phyloP scores from a whole-genome alignment of 139 green algal species.

The Picochlorum costavermella region DNA sequence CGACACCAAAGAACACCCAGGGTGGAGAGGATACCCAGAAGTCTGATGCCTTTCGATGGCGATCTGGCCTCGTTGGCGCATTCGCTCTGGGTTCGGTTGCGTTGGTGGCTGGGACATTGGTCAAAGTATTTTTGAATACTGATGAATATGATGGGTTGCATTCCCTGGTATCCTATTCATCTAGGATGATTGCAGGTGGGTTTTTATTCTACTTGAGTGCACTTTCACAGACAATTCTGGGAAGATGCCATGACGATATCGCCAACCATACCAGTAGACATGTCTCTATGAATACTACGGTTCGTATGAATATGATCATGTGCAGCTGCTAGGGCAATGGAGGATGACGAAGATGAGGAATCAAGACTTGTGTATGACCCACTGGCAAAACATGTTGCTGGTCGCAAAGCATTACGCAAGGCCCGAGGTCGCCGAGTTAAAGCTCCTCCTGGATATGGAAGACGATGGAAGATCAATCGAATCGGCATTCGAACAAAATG shows the following conservation, averaged over 20 bases:
- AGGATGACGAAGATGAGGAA: constrained; percentile 10
- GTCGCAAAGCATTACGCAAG: neutral
- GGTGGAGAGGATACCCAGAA: too few relatives aligned
- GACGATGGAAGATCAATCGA: constrained; percentile 1
- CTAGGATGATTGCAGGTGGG: constrained; percentile 17
- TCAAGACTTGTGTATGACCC: constrained; percentile 10
- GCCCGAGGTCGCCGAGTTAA: neutral
- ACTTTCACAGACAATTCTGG: too few relatives aligned
- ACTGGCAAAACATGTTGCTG: constrained; percentile 12
- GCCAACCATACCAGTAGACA: neutral
- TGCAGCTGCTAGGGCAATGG: constrained; percentile 22
- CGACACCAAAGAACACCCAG: too few relatives aligned
- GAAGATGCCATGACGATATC: too few relatives aligned
- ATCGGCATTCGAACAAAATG: constrained; percentile 28
- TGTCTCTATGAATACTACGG: neutral
- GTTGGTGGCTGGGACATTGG: neutral
- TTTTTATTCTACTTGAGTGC: neutral
- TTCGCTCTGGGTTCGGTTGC: neutral
- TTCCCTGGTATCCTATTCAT: constrained; percentile 16
- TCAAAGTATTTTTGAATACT: neutral
- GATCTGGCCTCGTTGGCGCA: too few relatives aligned
- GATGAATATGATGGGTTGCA: constrained; percentile 15
- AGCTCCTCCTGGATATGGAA: neutral
- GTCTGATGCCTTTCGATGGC: too few relatives aligned
- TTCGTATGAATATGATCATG: neutral